These are phyloP conservation scores for Ophiocordyceps australis DNA, from an alignment of 2,329 filamentous ascomycete genomes.

Conservation along the genomic window DNA sequence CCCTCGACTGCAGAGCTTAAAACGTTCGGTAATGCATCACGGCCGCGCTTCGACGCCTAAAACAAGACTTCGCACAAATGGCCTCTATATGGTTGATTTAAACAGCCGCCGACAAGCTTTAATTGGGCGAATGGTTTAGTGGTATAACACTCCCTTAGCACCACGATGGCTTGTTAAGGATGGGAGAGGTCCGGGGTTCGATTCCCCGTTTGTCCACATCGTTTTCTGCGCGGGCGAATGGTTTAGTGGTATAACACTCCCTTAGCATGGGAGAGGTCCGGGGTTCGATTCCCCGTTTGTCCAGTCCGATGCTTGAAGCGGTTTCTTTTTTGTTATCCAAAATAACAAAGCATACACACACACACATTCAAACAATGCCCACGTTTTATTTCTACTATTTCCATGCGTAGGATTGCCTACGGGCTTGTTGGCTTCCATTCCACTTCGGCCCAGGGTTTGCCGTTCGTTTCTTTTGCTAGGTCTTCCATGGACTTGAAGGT, in stretches of 20 bases:
- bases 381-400: too few species aligned
- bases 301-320: too few species aligned
- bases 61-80: too few species aligned
- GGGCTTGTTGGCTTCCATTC: constrained; percentile 1
- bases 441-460: constrained; percentile 7
- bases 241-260: constrained; percentile 8
- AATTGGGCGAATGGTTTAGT: neutral
- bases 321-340: too few species aligned
- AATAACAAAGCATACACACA: too few species aligned
- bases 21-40: too few species aligned
- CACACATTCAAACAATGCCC: too few species aligned
- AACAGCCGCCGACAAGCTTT: neutral
- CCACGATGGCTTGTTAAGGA: neutral
- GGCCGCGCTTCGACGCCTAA: too few species aligned
- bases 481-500: constrained; percentile 10
- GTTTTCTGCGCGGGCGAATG: constrained; percentile 4
- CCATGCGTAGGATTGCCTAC: too few species aligned
- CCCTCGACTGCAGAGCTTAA: too few species aligned
- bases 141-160: neutral
- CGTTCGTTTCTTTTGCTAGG: constrained; percentile 7
- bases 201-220: neutral
- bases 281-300: constrained; percentile 16
- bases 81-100: too few species aligned
- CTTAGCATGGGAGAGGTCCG: constrained; percentile 10
- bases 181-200: neutral